Evolutionary conservation across 192 early-diverging fungal genomes (phyloP), one percentile per base, ranked within the genome.

Genomic region (Coemansia sp.): DNA sequence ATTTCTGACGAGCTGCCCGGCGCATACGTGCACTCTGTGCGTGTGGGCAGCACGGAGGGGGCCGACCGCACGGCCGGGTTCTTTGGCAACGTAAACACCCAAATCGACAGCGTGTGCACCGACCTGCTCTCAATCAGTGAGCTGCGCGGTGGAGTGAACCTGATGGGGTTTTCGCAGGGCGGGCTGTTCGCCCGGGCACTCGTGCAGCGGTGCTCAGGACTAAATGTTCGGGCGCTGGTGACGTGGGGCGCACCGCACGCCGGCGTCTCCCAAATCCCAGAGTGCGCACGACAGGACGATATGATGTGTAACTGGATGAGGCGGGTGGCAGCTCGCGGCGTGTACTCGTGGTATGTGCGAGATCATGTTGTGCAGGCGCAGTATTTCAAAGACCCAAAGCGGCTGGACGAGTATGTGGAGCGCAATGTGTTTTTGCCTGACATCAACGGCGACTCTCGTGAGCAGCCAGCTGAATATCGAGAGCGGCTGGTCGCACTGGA

Each of bases 361-460:
- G 76, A 87, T 60, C 87, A 90, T 63, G 76, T 95, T 4, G 80
- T 98, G 8, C 97, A 94, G 82, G 97, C 95, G 4, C 97, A 98
- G 82, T 98, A 97, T 60, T 98, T 86, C 67, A 94, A 93, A 62
- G 89, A 88, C 47, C 81, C 85, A 0, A 66, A 60, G 45, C 84
- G 85, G n/a, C 59, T 87, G 23, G 83, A 87, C 38, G 81, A 70
- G 37, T 98, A 98, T 75, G 56, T 92, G 45, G 63, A 87, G 57
- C 72, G 79, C 64, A 93, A 88, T 64, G 88, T 92, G 19, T 98
- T 96, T 65, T 80, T 98, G 25, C 92, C 97, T 0, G 87, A 90
- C 54, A 81, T 96, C 50, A 98, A 98, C 69, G 89, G 93, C 73
- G 94, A 97, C 60, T 49, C 76, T 19, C 64, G 24, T 1, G 10